These are phyloP conservation scores for Pezizomycotina sp. DNA, from an alignment of 2,329 filamentous ascomycete species.

Conservation along the genomic window DNA sequence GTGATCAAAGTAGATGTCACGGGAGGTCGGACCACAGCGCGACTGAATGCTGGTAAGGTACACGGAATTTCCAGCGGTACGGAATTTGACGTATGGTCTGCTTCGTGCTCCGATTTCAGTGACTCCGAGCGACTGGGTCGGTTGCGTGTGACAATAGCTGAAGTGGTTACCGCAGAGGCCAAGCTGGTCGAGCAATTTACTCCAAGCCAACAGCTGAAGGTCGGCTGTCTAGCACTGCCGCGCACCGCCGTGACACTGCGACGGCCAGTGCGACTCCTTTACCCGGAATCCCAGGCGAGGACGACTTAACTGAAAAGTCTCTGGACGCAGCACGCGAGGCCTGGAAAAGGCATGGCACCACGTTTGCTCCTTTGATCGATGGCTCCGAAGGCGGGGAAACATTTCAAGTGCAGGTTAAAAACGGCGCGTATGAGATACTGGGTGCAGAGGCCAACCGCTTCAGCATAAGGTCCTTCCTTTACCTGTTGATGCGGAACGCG, in stretches of 20 bases:
- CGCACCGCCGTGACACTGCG: too few species aligned
- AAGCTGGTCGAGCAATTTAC: too few species aligned
- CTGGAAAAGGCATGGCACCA: too few species aligned
- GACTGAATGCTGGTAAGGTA: neutral
- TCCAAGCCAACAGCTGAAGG: too few species aligned
- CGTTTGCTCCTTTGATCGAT: too few species aligned
- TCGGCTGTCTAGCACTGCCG: too few species aligned
- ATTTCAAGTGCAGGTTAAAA: conserved; percentile 2
- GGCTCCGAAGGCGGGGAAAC: too few species aligned
- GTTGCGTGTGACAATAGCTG: neutral
- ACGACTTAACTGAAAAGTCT: too few species aligned
- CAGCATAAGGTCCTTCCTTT: neutral
- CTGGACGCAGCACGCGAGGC: too few species aligned
- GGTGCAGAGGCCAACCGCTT: neutral
- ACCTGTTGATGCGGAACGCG: neutral
- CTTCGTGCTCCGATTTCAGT: neutral
- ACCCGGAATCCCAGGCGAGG: too few species aligned
- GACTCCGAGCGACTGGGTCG: neutral
- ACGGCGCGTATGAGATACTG: conserved; percentile 1
- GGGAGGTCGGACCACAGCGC: neutral
- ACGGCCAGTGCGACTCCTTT: too few species aligned
- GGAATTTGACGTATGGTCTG: conserved; percentile 1
- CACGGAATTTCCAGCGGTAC: neutral
- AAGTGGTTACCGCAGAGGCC: neutral
- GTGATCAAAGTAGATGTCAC: neutral